A percentile compares a stretch with the other conserved stretches of the same genome.
phyloP scores from a whole-genome alignment of 805 yeast species.

The Nematodospora valgi region DNA sequence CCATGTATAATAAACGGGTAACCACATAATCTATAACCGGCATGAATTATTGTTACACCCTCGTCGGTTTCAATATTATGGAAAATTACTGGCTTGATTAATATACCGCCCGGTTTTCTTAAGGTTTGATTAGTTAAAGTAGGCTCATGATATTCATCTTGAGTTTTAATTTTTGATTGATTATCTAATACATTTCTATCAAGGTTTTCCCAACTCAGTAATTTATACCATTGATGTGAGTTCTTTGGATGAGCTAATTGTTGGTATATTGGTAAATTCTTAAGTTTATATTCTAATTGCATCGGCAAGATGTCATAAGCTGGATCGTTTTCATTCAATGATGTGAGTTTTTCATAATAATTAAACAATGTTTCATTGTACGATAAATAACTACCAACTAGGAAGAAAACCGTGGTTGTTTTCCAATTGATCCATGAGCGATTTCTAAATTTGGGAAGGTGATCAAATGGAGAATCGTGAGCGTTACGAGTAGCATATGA shows the following conservation, averaged over 20 bases:
- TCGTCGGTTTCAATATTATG: conserved; percentile 54
- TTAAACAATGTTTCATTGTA: conserved; percentile 26
- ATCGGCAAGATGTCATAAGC: conserved; percentile 22
- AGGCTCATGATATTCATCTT: conserved; percentile 16
- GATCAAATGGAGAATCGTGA: conserved; percentile 30
- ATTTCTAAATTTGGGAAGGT: conserved; percentile 17
- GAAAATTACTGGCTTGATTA: conserved; percentile 69
- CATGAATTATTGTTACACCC: conserved; percentile 64
- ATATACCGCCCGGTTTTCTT: conserved; percentile 73
- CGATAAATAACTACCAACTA: conserved; percentile 21
- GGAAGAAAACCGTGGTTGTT: conserved; percentile 16
- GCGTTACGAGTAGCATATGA: conserved; percentile 24
- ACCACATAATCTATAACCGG: conserved; percentile 78
- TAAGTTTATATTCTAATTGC: conserved; percentile 46
- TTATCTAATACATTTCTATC: conserved; percentile 34
- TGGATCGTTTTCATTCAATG: conserved; percentile 14
- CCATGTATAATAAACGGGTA: conserved; percentile 89
- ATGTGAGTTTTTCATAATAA: conserved; percentile 21
- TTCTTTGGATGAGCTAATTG: conserved; percentile 42
- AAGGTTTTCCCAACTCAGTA: conserved; percentile 43
- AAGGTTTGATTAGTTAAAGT: conserved; percentile 44
- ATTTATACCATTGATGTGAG: conserved; percentile 45
- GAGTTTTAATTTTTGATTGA: conserved; percentile 13
- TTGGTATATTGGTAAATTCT: conserved; percentile 49
- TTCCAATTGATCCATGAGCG: conserved; percentile 29